Evolutionary conservation across 805 yeast species (phyloP), one percentile per base, ranked within the genome.

Genomic region (Saccharomycodes ludwigii): DNA sequence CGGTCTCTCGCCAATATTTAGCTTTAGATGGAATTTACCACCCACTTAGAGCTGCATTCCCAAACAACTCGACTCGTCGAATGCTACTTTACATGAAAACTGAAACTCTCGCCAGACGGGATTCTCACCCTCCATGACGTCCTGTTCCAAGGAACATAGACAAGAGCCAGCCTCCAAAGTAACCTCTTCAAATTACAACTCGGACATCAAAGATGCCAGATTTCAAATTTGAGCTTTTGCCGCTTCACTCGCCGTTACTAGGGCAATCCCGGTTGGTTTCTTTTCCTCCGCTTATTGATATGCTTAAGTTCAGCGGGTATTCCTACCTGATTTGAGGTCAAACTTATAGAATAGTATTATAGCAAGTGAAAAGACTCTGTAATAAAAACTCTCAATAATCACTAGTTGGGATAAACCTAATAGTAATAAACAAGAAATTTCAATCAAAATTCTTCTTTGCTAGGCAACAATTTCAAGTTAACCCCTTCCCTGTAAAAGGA

Each of bases 1-100:
- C 63, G 61, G 63, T 57, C 61, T 56, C 63, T 56, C 60, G 61
- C 64, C 61, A 54, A 56, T 56, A 58, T 57, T 58, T 54, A 58
- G 63, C 62, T 52, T 58, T 55, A 56, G 59, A 54, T 55, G 62
- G 61, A 54, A 50, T 53, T 42, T 42, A 42, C 46, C 46, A 42
- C 46, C 46, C 46, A 42, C 46, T 42, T 57, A 54, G 58, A 45
- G 60, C 62, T 56, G 61, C 61, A 56, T 54, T 54, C 60, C 59
- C 60, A 53, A 42, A 42, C 46, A 42, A 42, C 46, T 41, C 46
- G 46, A 41, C 46, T 41, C 46, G 39, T 41, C 46, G 46, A 41
- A 35, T 32, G 46, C 40, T n/a, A 38, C 51, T 47, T 50, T 51
- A 53, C 57, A 52, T 29, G n/a, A 43, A 50, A 37, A 41, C 38